These are phyloP conservation scores for Citrus mangshanensis DNA, from an alignment of 345 rosid genomes.

Conservation along the genomic window DNA sequence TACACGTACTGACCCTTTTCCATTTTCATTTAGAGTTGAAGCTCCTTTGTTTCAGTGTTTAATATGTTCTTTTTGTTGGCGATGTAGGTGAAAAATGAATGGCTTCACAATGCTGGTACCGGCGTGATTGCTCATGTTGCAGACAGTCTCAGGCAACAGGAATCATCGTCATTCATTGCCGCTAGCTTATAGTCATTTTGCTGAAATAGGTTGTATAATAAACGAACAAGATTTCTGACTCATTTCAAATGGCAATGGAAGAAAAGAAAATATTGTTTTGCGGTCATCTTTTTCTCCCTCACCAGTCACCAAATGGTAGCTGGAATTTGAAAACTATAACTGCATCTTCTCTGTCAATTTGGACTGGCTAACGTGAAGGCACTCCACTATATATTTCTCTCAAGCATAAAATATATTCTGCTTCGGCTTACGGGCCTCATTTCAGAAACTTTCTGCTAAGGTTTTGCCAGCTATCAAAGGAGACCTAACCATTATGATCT, in stretches of 20 bases:
- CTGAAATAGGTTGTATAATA: neutral
- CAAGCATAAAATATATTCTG: neutral
- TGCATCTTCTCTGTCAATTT: neutral
- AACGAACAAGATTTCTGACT: neutral
- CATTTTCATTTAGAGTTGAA: neutral
- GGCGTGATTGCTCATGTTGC: slow-evolving; percentile 97
- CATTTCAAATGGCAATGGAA: neutral
- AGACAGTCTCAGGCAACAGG: slow-evolving; percentile 84
- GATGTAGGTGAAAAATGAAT: slow-evolving; percentile 80
- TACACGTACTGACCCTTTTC: slow-evolving; percentile 50
- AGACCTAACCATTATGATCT: no score
- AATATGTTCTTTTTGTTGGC: neutral
- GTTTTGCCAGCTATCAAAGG: no score
- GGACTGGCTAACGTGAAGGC: neutral
- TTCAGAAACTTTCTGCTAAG: no score
- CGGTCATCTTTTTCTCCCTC: neutral
- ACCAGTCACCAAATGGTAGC: neutral
- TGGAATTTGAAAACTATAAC: neutral
- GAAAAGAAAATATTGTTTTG: neutral
- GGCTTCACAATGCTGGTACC: slow-evolving; percentile 79
- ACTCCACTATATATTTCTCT: neutral
- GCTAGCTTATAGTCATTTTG: slow-evolving; percentile 56
- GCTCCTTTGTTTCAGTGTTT: neutral
- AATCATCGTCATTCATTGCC: slow-evolving; percentile 47
- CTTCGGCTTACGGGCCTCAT: neutral